Evolutionary conservation across 352 stramenopile genomes (phyloP), one percentile per base, ranked within the genome.

Genomic region (Pythium volutum): DNA sequence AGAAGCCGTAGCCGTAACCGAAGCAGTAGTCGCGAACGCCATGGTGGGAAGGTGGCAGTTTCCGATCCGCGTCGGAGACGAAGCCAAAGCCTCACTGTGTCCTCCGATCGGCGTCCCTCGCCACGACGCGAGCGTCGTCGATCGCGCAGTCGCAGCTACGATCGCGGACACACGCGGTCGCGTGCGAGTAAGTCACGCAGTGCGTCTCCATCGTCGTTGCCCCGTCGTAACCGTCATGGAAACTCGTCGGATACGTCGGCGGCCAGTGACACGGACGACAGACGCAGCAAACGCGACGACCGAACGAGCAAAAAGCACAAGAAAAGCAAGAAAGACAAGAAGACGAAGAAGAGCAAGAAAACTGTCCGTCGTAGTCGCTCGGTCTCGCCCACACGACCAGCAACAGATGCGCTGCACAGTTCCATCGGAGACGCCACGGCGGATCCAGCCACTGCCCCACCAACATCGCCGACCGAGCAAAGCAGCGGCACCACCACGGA

Each of bases 291-390:
- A 25, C 25, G 27, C 6, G 26, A 42, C 11, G 26, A 53, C 12
- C 39, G 42, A 9, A 59, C 57, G 42, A 25, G 58, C 1, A 43
- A 48, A 8, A 72, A 62, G 42, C 27, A 55, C 1, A 67, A 64
- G 48, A 64, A 65, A 43, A 22, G 15, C 7, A 71, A 71, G 52
- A 63, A 66, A 18, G 23, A 42, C 29, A 71, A 26, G 20, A 63
- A 60, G 50, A 62, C 60, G 27, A 27, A 69, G 20, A 51, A 36
- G 20, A 49, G 42, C 20, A 47, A 67, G 31, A 52, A 61, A 25
- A 34, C 25, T 20, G 34, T n/a, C 16, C 59, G 29, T 59, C 25
- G 39, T 43, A 51, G 33, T 8, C 5, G 43, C 23, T 42, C 49
- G 5, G 15, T 33, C 16, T 54, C 53, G 12, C 53, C 53, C 9